These are phyloP conservation scores for Pouteria glomerata DNA, from an alignment of 148 eudicot species.

Conservation along the genomic window DNA sequence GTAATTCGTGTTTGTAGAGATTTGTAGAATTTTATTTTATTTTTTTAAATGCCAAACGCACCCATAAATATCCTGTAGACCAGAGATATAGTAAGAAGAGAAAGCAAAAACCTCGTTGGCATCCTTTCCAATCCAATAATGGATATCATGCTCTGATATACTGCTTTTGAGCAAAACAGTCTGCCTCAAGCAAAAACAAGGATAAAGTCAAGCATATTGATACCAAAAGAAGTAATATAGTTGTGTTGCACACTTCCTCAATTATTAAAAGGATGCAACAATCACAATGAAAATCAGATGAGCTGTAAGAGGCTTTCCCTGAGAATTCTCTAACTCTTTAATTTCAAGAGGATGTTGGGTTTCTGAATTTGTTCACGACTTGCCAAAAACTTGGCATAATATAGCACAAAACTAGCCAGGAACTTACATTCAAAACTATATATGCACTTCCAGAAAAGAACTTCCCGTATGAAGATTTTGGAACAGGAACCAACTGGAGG, in stretches of 20 bases:
- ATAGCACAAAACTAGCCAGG: not conserved
- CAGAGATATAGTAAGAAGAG: not conserved
- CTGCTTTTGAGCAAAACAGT: conserved; percentile 50
- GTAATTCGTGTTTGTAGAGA: no score
- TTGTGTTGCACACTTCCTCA: not conserved
- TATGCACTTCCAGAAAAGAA: conserved; percentile 63
- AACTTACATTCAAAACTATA: conserved; percentile 61
- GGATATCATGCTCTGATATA: conserved; percentile 51
- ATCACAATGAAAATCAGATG: not conserved
- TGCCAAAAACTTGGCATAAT: not conserved
- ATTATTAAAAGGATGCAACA: not conserved
- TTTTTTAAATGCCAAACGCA: no score
- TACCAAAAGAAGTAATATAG: not conserved
- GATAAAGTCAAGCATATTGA: conserved; percentile 11
- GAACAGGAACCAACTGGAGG: conserved; percentile 46
- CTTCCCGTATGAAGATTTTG: conserved; percentile 54
- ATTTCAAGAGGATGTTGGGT: not conserved
- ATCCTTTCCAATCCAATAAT: conserved; percentile 77
- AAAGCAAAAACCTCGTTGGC: conserved; percentile 47
- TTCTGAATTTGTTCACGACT: not conserved
- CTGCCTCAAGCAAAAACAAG: conserved; percentile 28
- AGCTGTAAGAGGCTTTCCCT: not conserved
- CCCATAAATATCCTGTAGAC: no score
- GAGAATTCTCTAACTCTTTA: not conserved
- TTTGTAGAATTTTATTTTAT: no score